phyloP scores from a whole-genome alignment of 306 rosid species.

The Canavalia gladiata region DNA sequence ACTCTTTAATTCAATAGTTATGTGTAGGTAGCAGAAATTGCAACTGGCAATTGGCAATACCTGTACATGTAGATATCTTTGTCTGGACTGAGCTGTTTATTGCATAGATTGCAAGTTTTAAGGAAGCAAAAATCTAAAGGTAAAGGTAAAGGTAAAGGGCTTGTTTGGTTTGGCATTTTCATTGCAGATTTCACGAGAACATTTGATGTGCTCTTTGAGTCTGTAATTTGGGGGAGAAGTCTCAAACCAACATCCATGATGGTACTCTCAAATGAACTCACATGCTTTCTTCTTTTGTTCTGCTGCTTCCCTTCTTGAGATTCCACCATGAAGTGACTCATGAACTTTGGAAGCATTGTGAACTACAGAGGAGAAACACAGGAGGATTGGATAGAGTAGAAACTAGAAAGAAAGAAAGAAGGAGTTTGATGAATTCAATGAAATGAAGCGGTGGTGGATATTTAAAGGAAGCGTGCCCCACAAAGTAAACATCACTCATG shows the following conservation, averaged over 20 bases:
- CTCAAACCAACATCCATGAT: conserved; percentile 55
- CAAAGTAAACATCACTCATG: not conserved
- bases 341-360: conserved; percentile 44
- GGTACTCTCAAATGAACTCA: not conserved
- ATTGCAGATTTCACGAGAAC: conserved; percentile 53
- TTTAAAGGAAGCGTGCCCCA: conserved; percentile 43
- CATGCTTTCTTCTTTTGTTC: conserved; percentile 38
- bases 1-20: not conserved
- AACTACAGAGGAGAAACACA: not conserved
- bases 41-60: conserved; percentile 22
- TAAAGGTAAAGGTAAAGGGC: not conserved
- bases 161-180: conserved; percentile 40
- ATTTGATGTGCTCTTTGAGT: conserved; percentile 46
- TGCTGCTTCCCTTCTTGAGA: conserved; percentile 38
- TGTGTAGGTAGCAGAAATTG: not conserved
- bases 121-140: conserved; percentile 53
- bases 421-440: conserved; percentile 37
- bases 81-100: conserved; percentile 53
- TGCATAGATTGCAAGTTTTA: conserved; percentile 58
- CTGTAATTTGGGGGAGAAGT: conserved; percentile 50
- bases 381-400: not conserved
- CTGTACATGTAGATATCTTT: conserved; percentile 69
- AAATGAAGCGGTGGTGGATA: conserved; percentile 41
- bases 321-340: conserved; percentile 40
- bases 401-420: not conserved